Percentiles rank a stretch among this genome's conserved stretches.
Evolutionary conservation across 2,329 filamentous ascomycete species (phyloP).

Genomic region (Penicillium capsulatum): DNA sequence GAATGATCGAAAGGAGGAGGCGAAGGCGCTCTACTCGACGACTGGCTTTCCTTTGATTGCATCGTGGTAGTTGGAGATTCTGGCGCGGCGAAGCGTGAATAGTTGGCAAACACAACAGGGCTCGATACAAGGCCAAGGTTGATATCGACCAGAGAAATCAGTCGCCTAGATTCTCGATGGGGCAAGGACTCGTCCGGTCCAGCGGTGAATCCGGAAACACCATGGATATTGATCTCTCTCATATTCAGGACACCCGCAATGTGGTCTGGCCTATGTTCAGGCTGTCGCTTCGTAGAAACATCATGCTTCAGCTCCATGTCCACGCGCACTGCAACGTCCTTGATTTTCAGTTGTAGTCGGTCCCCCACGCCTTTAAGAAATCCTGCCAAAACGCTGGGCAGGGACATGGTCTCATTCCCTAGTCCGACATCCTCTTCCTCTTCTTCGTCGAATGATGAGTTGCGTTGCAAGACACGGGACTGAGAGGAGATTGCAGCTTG

Average conservation of each 20-base stretch:
- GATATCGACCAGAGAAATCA: conserved; percentile 44
- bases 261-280: conserved; percentile 35
- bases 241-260: conserved; percentile 36
- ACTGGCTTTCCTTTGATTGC: conserved; percentile 31
- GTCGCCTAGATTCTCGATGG: conserved; percentile 40
- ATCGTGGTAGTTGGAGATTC: conserved; percentile 32
- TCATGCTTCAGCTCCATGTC: conserved; percentile 46
- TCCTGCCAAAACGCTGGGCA: conserved; percentile 57
- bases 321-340: conserved; percentile 51
- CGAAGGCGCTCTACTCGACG: conserved; percentile 28
- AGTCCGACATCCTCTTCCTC: conserved; percentile 50
- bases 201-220: conserved; percentile 22
- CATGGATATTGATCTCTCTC: conserved; percentile 33
- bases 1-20: conserved; percentile 24
- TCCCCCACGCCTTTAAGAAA: conserved; percentile 58
- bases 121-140: conserved; percentile 48
- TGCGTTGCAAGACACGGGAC: conserved; percentile 49
- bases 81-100: conserved; percentile 37
- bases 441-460: conserved; percentile 45
- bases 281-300: conserved; percentile 31
- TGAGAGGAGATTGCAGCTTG: conserved; percentile 54
- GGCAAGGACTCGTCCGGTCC: conserved; percentile 19
- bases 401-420: conserved; percentile 52
- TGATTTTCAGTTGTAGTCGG: conserved; percentile 52
- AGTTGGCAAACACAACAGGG: conserved; percentile 46